Base-by-base conservation (phyloP, 306 rosid genomes). In the Malus sieversii region DNA sequence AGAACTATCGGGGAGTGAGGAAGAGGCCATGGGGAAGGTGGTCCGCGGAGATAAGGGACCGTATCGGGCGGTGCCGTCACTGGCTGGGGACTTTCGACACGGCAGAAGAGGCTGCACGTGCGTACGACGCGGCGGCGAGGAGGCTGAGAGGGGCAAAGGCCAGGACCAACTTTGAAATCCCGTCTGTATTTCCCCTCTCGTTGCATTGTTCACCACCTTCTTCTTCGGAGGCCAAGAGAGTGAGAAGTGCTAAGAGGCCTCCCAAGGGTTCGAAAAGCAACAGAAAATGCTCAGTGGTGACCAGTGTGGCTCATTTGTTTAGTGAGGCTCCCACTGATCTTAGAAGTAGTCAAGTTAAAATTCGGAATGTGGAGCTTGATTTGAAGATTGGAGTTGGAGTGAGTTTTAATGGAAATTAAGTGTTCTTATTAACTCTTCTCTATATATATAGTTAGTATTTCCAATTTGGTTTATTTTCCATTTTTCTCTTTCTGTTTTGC, bases 11-110 rank as follows among this genome's bases (percentile, higher is more conserved):
- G 58, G 98, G 98, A 51, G 98, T 93, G 46, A 85, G 98, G 79
- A 90, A 93, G 86, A 75, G 98, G 69, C 98, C 98, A 3, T 93
- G 98, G 98, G 98, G 98, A 3, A 81, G 98, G 70, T 93, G 94
- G 91, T 93, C 98, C 29, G 98, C 98, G 6, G 98, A 93, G 88
- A 93, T 93, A 55, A 87, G 98, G 1, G 98, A 93, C 84, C 70
- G 92, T 10, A 87, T 93, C 4, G 98, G 98, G 6, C 75, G 91
- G 57, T 93, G 98, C 87, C 80, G 98, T 23, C 98, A 93, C 77
- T 93, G 98, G 98, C 84, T 93, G 1, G 97, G 98, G 6, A 93
- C 98, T 0, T 93, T 90, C 55, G 98, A 93, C 83, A 90, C 98
- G 0, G 98, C 98, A 1, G 98, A 93, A 78, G 98, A 93, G 27